Evolutionary conservation across 306 rosid species (phyloP).

Genomic region (Herpetospermum pedunculosum): DNA sequence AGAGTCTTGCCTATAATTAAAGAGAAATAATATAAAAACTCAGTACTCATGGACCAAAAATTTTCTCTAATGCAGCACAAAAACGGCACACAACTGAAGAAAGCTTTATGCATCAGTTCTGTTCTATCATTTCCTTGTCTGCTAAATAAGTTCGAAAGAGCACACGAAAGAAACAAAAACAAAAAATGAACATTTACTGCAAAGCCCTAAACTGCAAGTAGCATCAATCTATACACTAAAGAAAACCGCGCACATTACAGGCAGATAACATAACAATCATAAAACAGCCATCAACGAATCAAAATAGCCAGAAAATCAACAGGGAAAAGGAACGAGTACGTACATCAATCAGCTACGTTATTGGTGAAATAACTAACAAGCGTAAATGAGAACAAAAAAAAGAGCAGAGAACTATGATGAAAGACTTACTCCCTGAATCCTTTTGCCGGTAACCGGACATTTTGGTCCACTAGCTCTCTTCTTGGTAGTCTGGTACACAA

Average conservation of each 20-base stretch:
- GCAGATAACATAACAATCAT: background rate
- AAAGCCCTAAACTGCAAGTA: background rate
- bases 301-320: background rate
- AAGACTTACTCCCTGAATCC: conserved; percentile 8
- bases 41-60: background rate
- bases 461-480: conserved; percentile 6
- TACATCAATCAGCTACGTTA: background rate
- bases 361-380: background rate
- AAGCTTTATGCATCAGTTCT: background rate
- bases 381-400: background rate
- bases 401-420: background rate
- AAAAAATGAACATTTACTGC: background rate
- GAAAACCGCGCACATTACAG: background rate
- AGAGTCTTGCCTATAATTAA: too few species aligned
- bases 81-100: background rate
- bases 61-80: background rate
- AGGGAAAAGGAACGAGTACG: background rate
- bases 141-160: background rate
- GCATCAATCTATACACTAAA: background rate
- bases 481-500: conserved; percentile 11
- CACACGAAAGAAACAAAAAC: background rate
- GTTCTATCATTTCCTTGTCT: background rate
- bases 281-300: background rate
- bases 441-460: conserved; percentile 9
- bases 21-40: too few species aligned